Evolutionary conservation across 108 stramenopile genomes (phyloP).

Genomic region (Nitzschia sp.): DNA sequence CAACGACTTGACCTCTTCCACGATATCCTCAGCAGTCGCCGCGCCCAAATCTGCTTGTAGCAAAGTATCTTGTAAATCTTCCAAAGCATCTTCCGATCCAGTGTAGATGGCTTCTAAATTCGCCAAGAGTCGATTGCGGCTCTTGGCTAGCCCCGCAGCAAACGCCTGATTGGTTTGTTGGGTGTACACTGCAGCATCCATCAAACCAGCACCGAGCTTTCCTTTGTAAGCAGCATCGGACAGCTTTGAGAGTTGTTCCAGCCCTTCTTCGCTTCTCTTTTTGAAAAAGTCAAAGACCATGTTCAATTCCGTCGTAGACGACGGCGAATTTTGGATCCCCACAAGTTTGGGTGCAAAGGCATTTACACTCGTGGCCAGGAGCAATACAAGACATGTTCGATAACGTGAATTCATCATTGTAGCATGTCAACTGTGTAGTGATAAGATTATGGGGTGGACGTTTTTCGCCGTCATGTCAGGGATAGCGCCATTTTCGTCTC

Average conservation of each 20-base stretch:
- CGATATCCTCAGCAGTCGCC: conserved; percentile 75
- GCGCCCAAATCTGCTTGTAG: conserved; percentile 84
- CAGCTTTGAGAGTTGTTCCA: conserved; percentile 61
- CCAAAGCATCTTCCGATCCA: conserved; percentile 59
- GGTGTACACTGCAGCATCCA: conserved; percentile 59
- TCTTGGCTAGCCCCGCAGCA: conserved; percentile 74
- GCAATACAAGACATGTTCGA: not conserved
- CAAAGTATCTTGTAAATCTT: conserved; percentile 73
- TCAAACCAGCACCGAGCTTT: conserved; percentile 47
- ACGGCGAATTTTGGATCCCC: not conserved
- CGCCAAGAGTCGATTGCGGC: conserved; percentile 67
- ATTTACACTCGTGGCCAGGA: not conserved
- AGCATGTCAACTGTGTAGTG: no score
- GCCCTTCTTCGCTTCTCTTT: conserved; percentile 59
- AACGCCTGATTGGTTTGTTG: conserved; percentile 59
- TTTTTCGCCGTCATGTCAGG: no score
- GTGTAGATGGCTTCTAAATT: conserved; percentile 66
- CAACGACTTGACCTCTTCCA: conserved; percentile 72
- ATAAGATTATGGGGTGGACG: no score
- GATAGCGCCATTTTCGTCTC: no score
- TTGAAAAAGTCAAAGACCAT: conserved; percentile 89
- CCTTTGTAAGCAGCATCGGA: conserved; percentile 46
- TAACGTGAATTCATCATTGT: no score
- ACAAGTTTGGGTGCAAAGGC: conserved; percentile 3
- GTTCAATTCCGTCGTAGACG: conserved; percentile 30